Conservation (phyloP, 768 basidiomycete species). For the Phanerochaete carnosa region DNA sequence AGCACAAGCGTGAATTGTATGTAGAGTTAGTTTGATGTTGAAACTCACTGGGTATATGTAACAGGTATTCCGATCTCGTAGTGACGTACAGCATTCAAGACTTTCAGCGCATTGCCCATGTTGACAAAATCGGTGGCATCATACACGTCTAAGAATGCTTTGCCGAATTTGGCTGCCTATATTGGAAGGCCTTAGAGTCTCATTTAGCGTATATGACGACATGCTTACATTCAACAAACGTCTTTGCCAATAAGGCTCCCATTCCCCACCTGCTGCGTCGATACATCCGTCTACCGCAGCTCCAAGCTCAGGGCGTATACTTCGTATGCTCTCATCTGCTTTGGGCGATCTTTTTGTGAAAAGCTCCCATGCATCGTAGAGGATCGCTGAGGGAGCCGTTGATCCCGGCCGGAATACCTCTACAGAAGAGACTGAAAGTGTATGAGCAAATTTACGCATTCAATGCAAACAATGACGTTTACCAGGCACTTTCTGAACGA, state of each 20-base stretch:
- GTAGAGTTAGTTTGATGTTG: not conserved
- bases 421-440: conserved; percentile 58
- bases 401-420: conserved; percentile 93
- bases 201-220: not conserved
- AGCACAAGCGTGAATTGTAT: not conserved
- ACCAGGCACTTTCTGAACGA: conserved; percentile 95
- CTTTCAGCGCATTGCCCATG: conserved; percentile 91
- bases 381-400: conserved; percentile 83
- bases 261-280: conserved; percentile 90
- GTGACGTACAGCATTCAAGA: conserved; percentile 88
- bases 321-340: conserved; percentile 89
- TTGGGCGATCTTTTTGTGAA: conserved; percentile 84
- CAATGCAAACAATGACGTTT: conserved; percentile 21
- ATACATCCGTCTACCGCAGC: conserved; percentile 89
- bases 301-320: conserved; percentile 81
- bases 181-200: conserved; percentile 1
- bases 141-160: conserved; percentile 89
- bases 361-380: conserved; percentile 90
- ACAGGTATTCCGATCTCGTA: conserved; percentile 93
- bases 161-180: conserved; percentile 95
- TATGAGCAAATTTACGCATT: not conserved
- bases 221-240: conserved; percentile 70
- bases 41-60: conserved; percentile 81
- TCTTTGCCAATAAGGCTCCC: conserved; percentile 89
- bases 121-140: conserved; percentile 90